Evolutionary conservation across 208 protist species (phyloP).

Genomic region (Trypanosoma rangeli): DNA sequence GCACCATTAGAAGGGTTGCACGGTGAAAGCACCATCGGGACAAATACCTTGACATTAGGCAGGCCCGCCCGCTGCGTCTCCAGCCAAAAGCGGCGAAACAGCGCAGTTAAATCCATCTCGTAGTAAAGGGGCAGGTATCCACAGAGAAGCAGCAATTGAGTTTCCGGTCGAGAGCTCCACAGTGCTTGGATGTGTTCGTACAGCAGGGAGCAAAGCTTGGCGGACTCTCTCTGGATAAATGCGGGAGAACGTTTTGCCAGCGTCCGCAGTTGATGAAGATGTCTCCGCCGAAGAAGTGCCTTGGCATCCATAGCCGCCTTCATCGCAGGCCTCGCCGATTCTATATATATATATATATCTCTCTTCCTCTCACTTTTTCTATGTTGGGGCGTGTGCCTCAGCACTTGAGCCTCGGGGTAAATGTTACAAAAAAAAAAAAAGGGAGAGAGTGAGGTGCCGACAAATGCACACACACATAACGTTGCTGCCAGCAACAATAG

Average conservation of each 20-base stretch:
- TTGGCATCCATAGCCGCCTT: constrained; percentile 27
- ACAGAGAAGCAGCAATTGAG: constrained; percentile 43
- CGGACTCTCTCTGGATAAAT: constrained; percentile 31
- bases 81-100: constrained; percentile 58
- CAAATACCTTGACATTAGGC: constrained; percentile 27
- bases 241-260: constrained; percentile 40
- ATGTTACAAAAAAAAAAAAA: too few relatives aligned
- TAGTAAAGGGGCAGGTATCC: constrained; percentile 77
- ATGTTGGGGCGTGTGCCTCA: too few relatives aligned
- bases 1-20: neutral
- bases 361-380: too few relatives aligned
- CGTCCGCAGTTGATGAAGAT: constrained; percentile 40
- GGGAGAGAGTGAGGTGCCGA: too few relatives aligned
- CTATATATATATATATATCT: too few relatives aligned
- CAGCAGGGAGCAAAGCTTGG: constrained; percentile 44
- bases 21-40: constrained; percentile 33
- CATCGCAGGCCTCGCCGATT: neutral
- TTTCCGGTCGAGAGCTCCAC: neutral
- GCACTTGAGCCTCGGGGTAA: too few relatives aligned
- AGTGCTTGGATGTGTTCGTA: constrained; percentile 34
- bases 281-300: constrained; percentile 29
- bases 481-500: too few relatives aligned
- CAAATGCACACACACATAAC: too few relatives aligned
- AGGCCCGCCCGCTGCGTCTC: neutral
- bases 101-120: constrained; percentile 61